Evolutionary conservation across 805 yeast species (phyloP).

Genomic region (Cyberlindnera euphorbiiphila): DNA sequence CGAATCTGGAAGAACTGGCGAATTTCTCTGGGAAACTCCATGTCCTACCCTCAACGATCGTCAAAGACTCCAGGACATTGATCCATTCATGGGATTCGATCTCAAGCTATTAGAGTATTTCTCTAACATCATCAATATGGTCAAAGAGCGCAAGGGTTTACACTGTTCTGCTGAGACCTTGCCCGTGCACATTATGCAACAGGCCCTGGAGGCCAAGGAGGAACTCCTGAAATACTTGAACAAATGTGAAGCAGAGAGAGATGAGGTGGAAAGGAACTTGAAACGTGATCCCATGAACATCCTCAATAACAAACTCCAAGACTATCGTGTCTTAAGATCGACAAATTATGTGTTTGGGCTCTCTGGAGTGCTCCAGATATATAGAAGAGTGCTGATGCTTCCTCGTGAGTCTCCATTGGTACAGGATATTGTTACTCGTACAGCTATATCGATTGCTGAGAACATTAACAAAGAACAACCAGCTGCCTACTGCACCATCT

Average conservation of each 20-base stretch:
- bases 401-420: slow-evolving; percentile 45
- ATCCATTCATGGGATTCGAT: slow-evolving; percentile 65
- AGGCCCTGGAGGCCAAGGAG: slow-evolving; percentile 40
- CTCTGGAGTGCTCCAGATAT: slow-evolving; percentile 53
- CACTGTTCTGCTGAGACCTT: slow-evolving; percentile 17
- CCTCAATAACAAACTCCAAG: slow-evolving; percentile 6
- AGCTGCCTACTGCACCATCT: slow-evolving; percentile 49
- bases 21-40: slow-evolving; percentile 22
- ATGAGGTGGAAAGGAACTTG: slow-evolving; percentile 21
- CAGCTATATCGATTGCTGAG: slow-evolving; percentile 31
- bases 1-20: slow-evolving; percentile 30
- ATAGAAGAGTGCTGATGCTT: slow-evolving; percentile 51
- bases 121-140: slow-evolving; percentile 43
- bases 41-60: slow-evolving; percentile 18
- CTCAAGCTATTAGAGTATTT: slow-evolving; percentile 54
- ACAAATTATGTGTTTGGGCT: slow-evolving; percentile 51
- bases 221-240: slow-evolving; percentile 26
- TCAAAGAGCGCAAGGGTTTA: slow-evolving; percentile 28
- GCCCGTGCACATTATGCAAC: slow-evolving; percentile 13
- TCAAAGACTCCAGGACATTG: slow-evolving; percentile 42
- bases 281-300: slow-evolving; percentile 9
- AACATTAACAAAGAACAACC: slow-evolving; percentile 42
- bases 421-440: slow-evolving; percentile 36
- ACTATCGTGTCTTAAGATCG: slow-evolving; percentile 34
- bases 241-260: slow-evolving; percentile 27